Conservation (phyloP, 2,329 filamentous ascomycete species). For the Diaporthe citrichinensis region DNA sequence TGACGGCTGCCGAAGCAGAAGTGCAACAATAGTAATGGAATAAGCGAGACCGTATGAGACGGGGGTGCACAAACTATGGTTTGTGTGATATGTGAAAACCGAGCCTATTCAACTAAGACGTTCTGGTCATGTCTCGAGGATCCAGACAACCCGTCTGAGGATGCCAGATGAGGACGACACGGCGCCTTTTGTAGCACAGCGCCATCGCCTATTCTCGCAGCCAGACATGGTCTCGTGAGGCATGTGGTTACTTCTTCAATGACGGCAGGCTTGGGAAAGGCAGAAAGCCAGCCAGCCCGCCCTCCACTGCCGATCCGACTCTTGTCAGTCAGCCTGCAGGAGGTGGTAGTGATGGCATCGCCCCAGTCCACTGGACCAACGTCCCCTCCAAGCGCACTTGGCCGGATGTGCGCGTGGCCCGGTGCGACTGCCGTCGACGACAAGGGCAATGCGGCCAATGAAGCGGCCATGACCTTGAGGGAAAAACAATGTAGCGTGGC, state of each 20-base stretch:
- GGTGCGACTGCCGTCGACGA: slow-evolving; percentile 34
- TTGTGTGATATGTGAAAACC: slow-evolving; percentile 6
- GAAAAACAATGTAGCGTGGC: background rate
- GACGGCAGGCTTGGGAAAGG: slow-evolving; percentile 33
- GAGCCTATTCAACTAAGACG: slow-evolving; percentile 4
- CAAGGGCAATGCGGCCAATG: slow-evolving; percentile 17
- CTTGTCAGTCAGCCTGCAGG: slow-evolving; percentile 24
- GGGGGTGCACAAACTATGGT: slow-evolving; percentile 2
- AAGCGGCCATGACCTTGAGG: slow-evolving; percentile 8
- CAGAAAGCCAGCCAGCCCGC: background rate
- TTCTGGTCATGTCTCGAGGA: background rate
- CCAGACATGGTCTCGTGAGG: slow-evolving; percentile 37
- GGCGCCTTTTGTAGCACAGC: slow-evolving; percentile 35
- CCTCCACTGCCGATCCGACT: slow-evolving; percentile 32
- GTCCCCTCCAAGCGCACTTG: slow-evolving; percentile 15
- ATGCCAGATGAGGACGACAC: slow-evolving; percentile 30
- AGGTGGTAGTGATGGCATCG: slow-evolving; percentile 22
- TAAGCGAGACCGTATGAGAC: slow-evolving; percentile 1
- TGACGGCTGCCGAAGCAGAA: background rate
- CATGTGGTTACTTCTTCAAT: slow-evolving; percentile 30
- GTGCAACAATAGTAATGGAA: background rate
- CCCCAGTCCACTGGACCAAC: slow-evolving; percentile 26
- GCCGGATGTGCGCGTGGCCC: slow-evolving; percentile 32
- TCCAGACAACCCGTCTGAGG: slow-evolving; percentile 16
- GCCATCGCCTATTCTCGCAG: background rate